Percentiles rank a stretch among this genome's conserved stretches.
These are phyloP conservation scores for Francoa sonchifolia DNA, from an alignment of 441 rosid genomes.

Conservation along the genomic window DNA sequence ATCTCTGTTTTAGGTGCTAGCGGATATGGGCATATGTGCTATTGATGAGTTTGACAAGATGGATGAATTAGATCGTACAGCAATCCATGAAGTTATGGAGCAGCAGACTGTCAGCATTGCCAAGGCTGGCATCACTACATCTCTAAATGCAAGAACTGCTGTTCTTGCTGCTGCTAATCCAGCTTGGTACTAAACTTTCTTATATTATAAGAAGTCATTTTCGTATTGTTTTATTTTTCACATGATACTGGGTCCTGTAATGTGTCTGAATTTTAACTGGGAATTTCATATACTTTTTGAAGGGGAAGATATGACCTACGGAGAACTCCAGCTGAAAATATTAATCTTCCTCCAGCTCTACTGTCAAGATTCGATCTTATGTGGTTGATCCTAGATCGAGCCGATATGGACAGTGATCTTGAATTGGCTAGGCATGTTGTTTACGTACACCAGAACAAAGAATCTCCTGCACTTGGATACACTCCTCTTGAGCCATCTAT, in stretches of 20 bases:
- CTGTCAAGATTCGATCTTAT: slow-evolving; percentile 92
- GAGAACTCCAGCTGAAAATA: slow-evolving; percentile 98
- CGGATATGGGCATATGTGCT: slow-evolving; percentile 99
- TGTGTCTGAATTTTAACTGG: too few relatives aligned
- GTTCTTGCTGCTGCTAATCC: slow-evolving; percentile 99
- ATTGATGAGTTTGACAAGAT: slow-evolving; percentile 99
- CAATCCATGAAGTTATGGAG: slow-evolving; percentile 99
- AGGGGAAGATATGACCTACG: slow-evolving; percentile 98
- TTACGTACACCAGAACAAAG: slow-evolving; percentile 80
- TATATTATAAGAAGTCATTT: slow-evolving; percentile 5
- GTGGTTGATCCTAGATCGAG: slow-evolving; percentile 95
- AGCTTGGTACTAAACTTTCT: slow-evolving; percentile 58
- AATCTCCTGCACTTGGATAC: slow-evolving; percentile 92
- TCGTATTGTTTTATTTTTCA: slow-evolving; percentile 4
- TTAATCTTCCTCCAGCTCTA: slow-evolving; percentile 93
- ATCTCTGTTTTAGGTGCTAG: slow-evolving; percentile 64
- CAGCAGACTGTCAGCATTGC: slow-evolving; percentile 99
- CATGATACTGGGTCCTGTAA: neutral
- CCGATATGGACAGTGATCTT: slow-evolving; percentile 96
- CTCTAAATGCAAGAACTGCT: slow-evolving; percentile 94
- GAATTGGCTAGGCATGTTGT: slow-evolving; percentile 96
- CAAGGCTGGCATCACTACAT: slow-evolving; percentile 99
- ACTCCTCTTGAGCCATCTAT: slow-evolving; percentile 79
- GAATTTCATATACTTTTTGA: too few relatives aligned
- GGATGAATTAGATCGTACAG: slow-evolving; percentile 99